Evolutionary conservation across 495 filamentous ascomycete genomes (phyloP), one percentile per base, ranked within the genome.

Genomic region (Daldinia childiae): DNA sequence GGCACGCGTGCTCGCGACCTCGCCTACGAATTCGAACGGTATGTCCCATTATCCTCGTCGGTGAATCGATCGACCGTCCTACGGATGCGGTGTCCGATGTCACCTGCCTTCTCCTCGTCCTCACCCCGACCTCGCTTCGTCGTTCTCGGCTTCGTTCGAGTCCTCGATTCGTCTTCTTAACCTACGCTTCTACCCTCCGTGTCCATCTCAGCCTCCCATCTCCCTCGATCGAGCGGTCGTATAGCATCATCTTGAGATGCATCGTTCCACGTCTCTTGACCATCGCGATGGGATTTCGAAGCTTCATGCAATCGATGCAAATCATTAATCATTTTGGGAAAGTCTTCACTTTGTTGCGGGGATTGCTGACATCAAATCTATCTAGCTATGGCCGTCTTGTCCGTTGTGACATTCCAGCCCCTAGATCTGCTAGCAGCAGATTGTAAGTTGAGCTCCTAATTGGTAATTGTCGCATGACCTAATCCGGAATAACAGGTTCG

Each of bases 1-100:
- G 96, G 95, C 78, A 99, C 95, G 80, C 94, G 95, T 86, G 95
- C 95, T 80, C 93, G 96, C 88, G 95, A 99, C 85, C 93, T 99
- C 82, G 95, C 95, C 86, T 98, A 97, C 92, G 95, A 99, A 74
- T 77, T 77, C 76, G 76, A 78, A 78, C 92, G 95, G 96, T 99
- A 96, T 87, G 92, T 94, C 84, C 84, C 48, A 70, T 74, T 74
- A 83, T 77, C 66, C 73, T 74, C 76, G 76, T 77, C 76, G 76
- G 71, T 74, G 71, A 74, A 74, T 74, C 71, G 71, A 74, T 74
- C 71, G 71, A 74, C 74, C 76, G 76, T 76, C 75, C 67, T 74
- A 67, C 76, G 76, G 70, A 73, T 73, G 71, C 76, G 73, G 73
- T 77, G 75, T 71, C 73, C 75, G 73, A 74, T 77, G 76, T 68